Conservation (phyloP, 192 early-diverging fungal species). For the Hyaloraphidium curvatum region DNA sequence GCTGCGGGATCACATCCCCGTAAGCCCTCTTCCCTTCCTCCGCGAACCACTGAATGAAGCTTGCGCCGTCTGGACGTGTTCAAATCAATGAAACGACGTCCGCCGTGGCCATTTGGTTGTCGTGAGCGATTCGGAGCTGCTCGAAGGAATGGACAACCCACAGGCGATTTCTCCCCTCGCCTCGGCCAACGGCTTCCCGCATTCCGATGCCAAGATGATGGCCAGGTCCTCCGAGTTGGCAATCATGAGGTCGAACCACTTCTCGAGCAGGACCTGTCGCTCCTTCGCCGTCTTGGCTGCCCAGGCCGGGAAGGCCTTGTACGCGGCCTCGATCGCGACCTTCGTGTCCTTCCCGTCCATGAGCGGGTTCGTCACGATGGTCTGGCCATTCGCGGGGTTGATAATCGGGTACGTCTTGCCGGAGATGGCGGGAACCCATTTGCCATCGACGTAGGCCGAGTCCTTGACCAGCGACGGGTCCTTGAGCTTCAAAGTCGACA, state of each 20-base stretch:
- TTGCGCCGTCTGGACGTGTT: constrained; percentile 11
- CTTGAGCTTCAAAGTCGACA: constrained; percentile 32
- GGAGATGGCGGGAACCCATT: constrained; percentile 26
- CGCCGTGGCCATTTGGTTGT: too few relatives aligned
- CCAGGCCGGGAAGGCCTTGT: constrained; percentile 36
- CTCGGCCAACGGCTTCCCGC: constrained; percentile 25
- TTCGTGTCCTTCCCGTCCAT: constrained; percentile 39
- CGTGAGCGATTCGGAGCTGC: too few relatives aligned
- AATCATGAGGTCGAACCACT: constrained; percentile 41
- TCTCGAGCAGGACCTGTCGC: constrained; percentile 34
- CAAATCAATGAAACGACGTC: too few relatives aligned
- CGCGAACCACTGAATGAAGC: constrained; percentile 67
- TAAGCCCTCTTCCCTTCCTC: constrained; percentile 62
- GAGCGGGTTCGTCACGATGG: constrained; percentile 41
- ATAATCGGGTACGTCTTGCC: constrained; percentile 27
- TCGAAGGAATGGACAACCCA: too few relatives aligned
- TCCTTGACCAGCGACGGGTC: constrained; percentile 34
- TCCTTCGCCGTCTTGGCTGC: constrained; percentile 37
- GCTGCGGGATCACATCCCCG: constrained; percentile 56
- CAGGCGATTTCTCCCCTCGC: background rate
- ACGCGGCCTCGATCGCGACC: constrained; percentile 34
- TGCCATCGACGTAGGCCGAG: constrained; percentile 34
- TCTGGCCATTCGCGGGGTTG: constrained; percentile 41
- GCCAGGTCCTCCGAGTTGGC: constrained; percentile 56
- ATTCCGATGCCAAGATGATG: constrained; percentile 61